These are phyloP conservation scores for Cladorrhinum sp. DNA, from an alignment of 2,329 filamentous ascomycete genomes.

Conservation along the genomic window DNA sequence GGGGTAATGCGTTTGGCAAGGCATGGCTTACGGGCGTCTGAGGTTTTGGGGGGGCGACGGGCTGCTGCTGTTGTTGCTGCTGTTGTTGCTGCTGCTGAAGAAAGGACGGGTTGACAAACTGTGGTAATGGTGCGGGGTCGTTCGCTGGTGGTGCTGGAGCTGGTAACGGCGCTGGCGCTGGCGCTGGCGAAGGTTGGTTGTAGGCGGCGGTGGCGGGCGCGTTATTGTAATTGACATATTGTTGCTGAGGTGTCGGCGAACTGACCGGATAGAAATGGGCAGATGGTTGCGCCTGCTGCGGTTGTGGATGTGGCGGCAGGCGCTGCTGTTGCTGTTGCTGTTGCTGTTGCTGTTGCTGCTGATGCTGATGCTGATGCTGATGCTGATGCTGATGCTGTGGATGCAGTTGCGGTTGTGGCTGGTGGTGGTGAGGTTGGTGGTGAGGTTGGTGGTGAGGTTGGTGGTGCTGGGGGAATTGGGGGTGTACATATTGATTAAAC, in stretches of 20 bases:
- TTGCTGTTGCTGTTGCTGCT: constrained; percentile 26
- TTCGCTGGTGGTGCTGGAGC: constrained; percentile 15
- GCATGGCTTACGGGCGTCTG: constrained; percentile 17
- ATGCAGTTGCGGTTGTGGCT: background rate
- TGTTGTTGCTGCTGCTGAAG: constrained; percentile 28
- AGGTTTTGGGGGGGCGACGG: constrained; percentile 18
- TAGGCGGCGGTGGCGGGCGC: constrained; percentile 27
- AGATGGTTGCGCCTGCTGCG: constrained; percentile 1
- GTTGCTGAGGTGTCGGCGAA: constrained; percentile 8
- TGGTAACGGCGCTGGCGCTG: constrained; percentile 8
- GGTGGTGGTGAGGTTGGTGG: constrained; percentile 27
- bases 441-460: constrained; percentile 24
- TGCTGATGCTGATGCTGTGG: background rate
- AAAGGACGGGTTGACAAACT: constrained; percentile 31
- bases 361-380: constrained; percentile 25
- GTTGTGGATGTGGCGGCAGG: background rate
- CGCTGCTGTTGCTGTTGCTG: constrained; percentile 14
- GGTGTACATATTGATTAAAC: constrained; percentile 23
- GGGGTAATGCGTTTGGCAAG: constrained; percentile 23
- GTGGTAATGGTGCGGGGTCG: constrained; percentile 20
- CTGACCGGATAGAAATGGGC: constrained; percentile 26
- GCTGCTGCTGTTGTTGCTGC: constrained; percentile 30
- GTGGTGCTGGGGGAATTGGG: constrained; percentile 25
- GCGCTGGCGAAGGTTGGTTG: constrained; percentile 9
- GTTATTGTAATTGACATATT: constrained; percentile 26